Percentiles rank a stretch among this genome's conserved stretches.
phyloP scores from a whole-genome alignment of 2,329 filamentous ascomycete genomes.

The Aspergillus thermomutatus region DNA sequence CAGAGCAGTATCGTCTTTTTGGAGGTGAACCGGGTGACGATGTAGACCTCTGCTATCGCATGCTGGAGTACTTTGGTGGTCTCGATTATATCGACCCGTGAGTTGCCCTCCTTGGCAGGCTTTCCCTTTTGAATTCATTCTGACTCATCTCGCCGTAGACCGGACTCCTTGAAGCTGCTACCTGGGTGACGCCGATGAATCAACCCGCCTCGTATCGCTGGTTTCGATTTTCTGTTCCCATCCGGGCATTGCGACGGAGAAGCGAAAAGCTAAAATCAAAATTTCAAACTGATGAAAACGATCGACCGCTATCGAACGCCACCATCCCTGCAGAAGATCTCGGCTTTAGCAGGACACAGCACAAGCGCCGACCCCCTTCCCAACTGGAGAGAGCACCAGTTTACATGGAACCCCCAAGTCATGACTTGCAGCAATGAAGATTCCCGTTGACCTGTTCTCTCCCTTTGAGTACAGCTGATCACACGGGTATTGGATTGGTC shows the following conservation, averaged over 20 bases:
- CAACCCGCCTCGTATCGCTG: constrained; percentile 3
- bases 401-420: constrained; percentile 31
- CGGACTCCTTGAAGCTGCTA: constrained; percentile 18
- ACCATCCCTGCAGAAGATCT: constrained; percentile 6
- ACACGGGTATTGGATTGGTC: constrained; percentile 38
- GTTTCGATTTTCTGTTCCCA: constrained; percentile 1
- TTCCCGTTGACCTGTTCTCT: constrained; percentile 6
- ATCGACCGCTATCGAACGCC: constrained; percentile 6
- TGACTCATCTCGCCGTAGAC: constrained; percentile 4
- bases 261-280: constrained; percentile 13
- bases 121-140: background rate
- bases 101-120: constrained; percentile 15
- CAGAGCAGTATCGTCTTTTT: constrained; percentile 44
- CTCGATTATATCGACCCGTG: constrained; percentile 48
- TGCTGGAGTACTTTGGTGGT: constrained; percentile 49
- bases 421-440: constrained; percentile 45
- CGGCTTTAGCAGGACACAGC: constrained; percentile 9
- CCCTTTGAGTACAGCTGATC: background rate
- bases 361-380: constrained; percentile 5
- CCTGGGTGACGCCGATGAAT: constrained; percentile 23
- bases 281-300: background rate
- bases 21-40: constrained; percentile 45
- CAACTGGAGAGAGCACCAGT: constrained; percentile 23
- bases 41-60: constrained; percentile 44
- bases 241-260: constrained; percentile 3